Conservation (phyloP, 768 basidiomycete genomes). For the Mycena floridula region DNA sequence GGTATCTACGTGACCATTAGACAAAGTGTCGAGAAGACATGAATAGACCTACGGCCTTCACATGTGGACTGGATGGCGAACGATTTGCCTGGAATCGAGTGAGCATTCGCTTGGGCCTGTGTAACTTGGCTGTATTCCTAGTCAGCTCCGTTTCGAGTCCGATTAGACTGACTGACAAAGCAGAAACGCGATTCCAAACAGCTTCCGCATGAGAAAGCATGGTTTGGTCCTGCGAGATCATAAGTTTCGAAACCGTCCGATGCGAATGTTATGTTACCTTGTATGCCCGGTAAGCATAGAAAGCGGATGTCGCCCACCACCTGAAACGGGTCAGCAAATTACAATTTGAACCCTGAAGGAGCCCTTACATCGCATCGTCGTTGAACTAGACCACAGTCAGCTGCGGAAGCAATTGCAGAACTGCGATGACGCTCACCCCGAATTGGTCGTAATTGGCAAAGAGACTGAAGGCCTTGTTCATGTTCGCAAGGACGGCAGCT, state of each 20-base stretch:
- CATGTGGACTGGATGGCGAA: conserved; percentile 37
- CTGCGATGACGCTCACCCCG: not conserved
- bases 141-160: not conserved
- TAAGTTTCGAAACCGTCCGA: not conserved
- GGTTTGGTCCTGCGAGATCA: conserved; percentile 20
- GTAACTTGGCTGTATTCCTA: conserved; percentile 35
- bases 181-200: conserved; percentile 43
- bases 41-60: conserved; percentile 29
- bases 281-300: conserved; percentile 44
- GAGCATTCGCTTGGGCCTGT: conserved; percentile 28
- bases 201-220: conserved; percentile 37
- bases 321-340: conserved; percentile 12
- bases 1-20: conserved; percentile 21
- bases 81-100: conserved; percentile 31
- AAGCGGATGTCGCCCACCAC: conserved; percentile 51
- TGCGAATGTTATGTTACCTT: conserved; percentile 8
- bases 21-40: not conserved
- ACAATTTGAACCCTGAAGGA: not conserved
- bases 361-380: conserved; percentile 38
- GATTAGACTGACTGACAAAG: conserved; percentile 31
- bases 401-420: too few species aligned
- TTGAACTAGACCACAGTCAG: conserved; percentile 30
- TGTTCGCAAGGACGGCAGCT: conserved; percentile 28
- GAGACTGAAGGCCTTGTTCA: conserved; percentile 34
- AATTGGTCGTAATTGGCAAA: conserved; percentile 36